Base-by-base conservation (phyloP, 1,284 basidiomycete species). In the Irpex sp. region DNA sequence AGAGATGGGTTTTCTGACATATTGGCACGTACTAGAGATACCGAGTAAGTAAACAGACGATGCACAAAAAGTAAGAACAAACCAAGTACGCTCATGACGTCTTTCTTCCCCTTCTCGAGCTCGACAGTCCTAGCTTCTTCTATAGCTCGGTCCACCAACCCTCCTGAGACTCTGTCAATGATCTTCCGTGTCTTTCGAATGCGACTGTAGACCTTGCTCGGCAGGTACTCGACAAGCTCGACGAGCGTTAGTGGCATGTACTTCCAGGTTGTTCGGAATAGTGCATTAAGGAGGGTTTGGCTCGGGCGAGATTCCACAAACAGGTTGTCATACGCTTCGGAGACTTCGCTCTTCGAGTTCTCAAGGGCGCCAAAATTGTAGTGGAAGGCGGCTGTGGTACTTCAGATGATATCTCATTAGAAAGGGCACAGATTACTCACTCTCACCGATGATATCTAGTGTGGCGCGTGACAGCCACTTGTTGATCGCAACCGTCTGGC, bases 1-100 rank as follows among this genome's bases (percentile, higher is more conserved):
- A 74, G 74, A 64, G 76, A 79, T 55, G 78, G 77, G 34, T 82
- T 74, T 59, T 81, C 75, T 5, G 81, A 80, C 47, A 75, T 74
- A 64, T 87, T 87, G 2, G 85, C 84, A 68, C 78, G 81, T 54
- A 85, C 85, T 85, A 56, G 0, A 31, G 37, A 34, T 9, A 19
- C 21, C 2, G 38, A 8, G 38, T 15, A 40, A 40, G 7, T 40
- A 9, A 40, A 40, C 38, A 40, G 38, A 40, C 38, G 38, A 8
- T 40, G 7, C 38, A 40, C 15, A 9, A 15, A 40, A 40, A 9
- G 15, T 15, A 4, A 15, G 38, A 15, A 40, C 38, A 15, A 9
- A 59, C 57, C 64, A 1, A 77, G 64, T 9, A 76, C 64, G 59
- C 72, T 76, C 62, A 76, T 67, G 13, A 75, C 63, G 56, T 77